These are phyloP conservation scores for Termitomyces sp. DNA, from an alignment of 768 basidiomycete genomes.

Conservation along the genomic window DNA sequence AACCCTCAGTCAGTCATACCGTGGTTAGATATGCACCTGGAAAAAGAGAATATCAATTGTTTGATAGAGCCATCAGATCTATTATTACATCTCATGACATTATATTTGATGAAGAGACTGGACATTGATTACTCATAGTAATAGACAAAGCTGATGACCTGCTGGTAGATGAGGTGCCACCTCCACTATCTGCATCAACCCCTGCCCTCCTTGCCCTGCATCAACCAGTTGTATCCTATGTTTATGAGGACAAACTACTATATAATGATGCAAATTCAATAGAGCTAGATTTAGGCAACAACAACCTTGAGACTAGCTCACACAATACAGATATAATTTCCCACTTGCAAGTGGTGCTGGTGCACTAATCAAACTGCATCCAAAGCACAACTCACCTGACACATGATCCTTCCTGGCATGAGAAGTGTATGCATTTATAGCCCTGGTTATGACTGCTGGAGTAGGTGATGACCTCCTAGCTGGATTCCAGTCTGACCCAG, in stretches of 20 bases:
- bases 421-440: background rate
- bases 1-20: background rate
- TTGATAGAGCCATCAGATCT: background rate
- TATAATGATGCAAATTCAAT: too few relatives aligned
- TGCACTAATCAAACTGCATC: background rate
- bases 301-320: background rate
- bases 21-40: background rate
- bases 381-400: background rate
- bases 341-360: too few relatives aligned
- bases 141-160: background rate
- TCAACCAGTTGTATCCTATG: background rate
- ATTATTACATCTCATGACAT: background rate
- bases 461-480: too few relatives aligned
- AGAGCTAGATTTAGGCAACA: background rate
- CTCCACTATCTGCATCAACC: background rate
- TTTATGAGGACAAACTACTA: background rate
- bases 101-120: background rate
- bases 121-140: background rate
- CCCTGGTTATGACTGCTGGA: too few relatives aligned
- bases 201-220: fast-evolving
- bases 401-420: background rate
- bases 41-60: background rate
- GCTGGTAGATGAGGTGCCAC: background rate
- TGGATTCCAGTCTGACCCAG: too few relatives aligned
- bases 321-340: background rate